A percentile compares a stretch with the other conserved stretches of the same genome.
Evolutionary conservation across 176 grass and related monocot genomes (phyloP).

Genomic region (Oryza longistaminata): DNA sequence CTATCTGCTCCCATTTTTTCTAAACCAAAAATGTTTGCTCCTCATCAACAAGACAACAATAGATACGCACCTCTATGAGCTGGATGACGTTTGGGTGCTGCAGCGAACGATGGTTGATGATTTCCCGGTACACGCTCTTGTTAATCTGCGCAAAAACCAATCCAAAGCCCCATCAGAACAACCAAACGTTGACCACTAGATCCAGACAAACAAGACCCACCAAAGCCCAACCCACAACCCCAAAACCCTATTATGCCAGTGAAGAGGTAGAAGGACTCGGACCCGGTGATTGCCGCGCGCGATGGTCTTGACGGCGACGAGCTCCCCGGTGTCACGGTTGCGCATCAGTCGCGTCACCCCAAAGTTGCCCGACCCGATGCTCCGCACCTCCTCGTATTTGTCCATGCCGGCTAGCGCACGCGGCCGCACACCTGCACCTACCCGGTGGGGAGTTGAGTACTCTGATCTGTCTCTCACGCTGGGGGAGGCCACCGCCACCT

Average conservation of each 20-base stretch:
- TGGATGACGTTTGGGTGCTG: slow-evolving; percentile 56
- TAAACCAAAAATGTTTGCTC: background rate
- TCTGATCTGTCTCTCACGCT: background rate
- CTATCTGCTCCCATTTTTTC: background rate
- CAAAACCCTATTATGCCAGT: background rate
- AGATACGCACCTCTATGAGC: slow-evolving; percentile 50
- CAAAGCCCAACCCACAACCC: background rate
- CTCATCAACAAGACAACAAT: background rate
- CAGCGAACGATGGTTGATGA: slow-evolving; percentile 57
- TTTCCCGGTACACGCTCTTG: slow-evolving; percentile 60
- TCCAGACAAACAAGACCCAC: background rate
- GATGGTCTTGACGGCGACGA: slow-evolving; percentile 95
- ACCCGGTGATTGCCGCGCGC: slow-evolving; percentile 68
- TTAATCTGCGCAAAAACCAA: slow-evolving; percentile 40
- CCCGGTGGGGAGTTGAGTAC: background rate
- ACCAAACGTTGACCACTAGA: background rate
- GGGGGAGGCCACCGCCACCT: background rate
- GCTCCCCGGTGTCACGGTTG: slow-evolving; percentile 57
- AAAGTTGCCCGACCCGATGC: slow-evolving; percentile 93
- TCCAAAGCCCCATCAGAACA: slow-evolving; percentile 8
- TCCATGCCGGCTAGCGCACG: slow-evolving; percentile 45
- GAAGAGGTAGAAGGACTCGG: background rate
- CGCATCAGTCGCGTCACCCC: slow-evolving; percentile 90
- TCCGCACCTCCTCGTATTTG: slow-evolving; percentile 79
- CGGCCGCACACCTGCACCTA: background rate